Conservation (phyloP, 345 rosid genomes). For the Luvunga scandens region DNA sequence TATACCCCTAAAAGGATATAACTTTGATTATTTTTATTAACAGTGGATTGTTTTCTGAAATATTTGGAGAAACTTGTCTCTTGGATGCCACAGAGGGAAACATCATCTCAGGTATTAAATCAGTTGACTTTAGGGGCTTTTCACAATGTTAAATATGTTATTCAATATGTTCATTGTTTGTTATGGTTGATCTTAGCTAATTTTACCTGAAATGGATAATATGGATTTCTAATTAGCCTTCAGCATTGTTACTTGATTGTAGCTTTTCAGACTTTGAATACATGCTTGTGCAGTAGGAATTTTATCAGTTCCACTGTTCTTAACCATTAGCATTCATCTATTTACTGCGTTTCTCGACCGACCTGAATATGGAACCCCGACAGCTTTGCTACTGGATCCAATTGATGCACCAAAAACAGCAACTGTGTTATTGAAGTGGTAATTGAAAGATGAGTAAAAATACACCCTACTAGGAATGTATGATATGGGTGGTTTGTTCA, state of each 20-base stretch:
- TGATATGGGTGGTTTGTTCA: not conserved
- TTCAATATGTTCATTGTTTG: not conserved
- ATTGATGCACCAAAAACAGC: not conserved
- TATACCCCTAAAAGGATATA: not conserved
- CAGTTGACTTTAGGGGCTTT: conserved; percentile 5
- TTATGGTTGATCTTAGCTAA: not conserved
- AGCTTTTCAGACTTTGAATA: too few species aligned
- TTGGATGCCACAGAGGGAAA: conserved; percentile 81
- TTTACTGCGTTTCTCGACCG: too few species aligned
- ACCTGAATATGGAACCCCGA: not conserved
- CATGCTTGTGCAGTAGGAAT: not conserved
- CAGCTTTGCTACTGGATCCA: not conserved
- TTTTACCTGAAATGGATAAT: not conserved
- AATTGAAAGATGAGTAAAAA: not conserved
- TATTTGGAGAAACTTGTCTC: conserved; percentile 81
- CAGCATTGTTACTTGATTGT: not conserved
- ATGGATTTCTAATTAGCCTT: not conserved
- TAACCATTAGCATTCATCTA: too few species aligned
- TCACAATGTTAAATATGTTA: not conserved
- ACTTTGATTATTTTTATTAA: conserved; percentile 20
- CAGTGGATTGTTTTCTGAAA: conserved; percentile 77
- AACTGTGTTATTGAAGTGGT: not conserved
- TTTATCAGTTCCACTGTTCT: not conserved
- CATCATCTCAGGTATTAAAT: conserved; percentile 56
- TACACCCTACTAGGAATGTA: not conserved